Conservation (phyloP, 306 rosid species). For the Malus sylvestris region DNA sequence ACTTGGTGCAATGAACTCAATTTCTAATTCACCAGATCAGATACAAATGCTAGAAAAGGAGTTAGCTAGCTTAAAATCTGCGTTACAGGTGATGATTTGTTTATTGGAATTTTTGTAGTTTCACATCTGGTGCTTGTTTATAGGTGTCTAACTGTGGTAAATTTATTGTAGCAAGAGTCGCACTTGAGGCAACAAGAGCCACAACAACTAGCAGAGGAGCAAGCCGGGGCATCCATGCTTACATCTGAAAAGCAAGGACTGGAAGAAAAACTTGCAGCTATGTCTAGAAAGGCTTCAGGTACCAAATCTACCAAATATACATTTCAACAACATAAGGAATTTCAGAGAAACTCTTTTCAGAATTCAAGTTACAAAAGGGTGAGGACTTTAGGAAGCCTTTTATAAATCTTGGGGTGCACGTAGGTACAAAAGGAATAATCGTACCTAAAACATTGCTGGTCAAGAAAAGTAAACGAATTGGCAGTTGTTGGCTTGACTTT, state of each 20-base stretch:
- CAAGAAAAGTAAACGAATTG: background rate
- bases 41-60: conserved; percentile 65
- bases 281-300: conserved; percentile 56
- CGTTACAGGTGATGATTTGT: conserved; percentile 45
- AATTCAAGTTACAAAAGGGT: background rate
- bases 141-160: conserved; percentile 19
- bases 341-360: background rate
- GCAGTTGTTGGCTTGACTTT: background rate
- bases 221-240: conserved; percentile 42
- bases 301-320: background rate
- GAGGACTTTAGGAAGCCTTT: background rate
- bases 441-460: background rate
- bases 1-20: conserved; percentile 34
- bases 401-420: conserved; percentile 4
- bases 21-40: conserved; percentile 53
- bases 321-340: background rate
- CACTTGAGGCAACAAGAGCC: conserved; percentile 78
- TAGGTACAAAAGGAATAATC: background rate
- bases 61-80: conserved; percentile 56
- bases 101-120: conserved; percentile 10
- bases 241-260: conserved; percentile 70
- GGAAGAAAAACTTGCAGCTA: conserved; percentile 60
- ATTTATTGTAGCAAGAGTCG: conserved; percentile 50
- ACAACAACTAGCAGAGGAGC: conserved; percentile 61
- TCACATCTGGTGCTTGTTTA: conserved; percentile 9